Percentiles rank a stretch among this genome's conserved stretches.
phyloP scores from a whole-genome alignment of 78 protist genomes.

The Planoprotostelium fungivorum region DNA sequence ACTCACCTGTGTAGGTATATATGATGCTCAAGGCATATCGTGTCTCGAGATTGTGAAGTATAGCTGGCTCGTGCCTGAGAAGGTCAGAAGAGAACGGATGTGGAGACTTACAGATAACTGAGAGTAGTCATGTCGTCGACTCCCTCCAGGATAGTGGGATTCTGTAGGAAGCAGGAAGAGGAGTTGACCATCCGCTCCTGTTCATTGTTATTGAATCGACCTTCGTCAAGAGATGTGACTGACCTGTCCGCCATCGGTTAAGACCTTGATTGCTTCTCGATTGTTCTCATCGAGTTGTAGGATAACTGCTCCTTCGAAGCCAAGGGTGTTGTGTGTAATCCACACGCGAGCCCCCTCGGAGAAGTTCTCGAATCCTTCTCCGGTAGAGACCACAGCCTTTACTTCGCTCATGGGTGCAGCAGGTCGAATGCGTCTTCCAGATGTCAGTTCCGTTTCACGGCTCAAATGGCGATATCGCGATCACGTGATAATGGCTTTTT shows the following conservation, averaged over 20 bases:
- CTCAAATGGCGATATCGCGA: too few species aligned
- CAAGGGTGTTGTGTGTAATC: not conserved
- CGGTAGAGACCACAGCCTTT: too few species aligned
- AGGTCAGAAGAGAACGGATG: not conserved
- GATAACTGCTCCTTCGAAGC: not conserved
- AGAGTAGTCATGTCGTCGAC: slow-evolving; percentile 71
- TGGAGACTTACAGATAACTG: slow-evolving; percentile 15
- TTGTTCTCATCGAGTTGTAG: not conserved
- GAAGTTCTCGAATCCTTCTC: not conserved
- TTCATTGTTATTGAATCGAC: not conserved
- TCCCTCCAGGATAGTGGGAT: slow-evolving; percentile 69
- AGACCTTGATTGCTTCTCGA: not conserved
- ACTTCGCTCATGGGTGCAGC: too few species aligned
- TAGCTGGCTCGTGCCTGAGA: slow-evolving; percentile 53
- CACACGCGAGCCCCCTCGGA: not conserved
- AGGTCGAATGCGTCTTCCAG: too few species aligned
- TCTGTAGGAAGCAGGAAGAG: slow-evolving; percentile 14
- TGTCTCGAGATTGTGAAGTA: slow-evolving; percentile 65
- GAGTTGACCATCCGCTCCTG: not conserved
- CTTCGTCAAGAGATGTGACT: not conserved
- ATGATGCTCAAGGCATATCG: slow-evolving; percentile 62
- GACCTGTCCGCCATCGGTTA: not conserved
- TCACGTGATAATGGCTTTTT: too few species aligned
- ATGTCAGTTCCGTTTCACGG: too few species aligned
- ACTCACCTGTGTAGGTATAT: slow-evolving; percentile 66